Percentiles rank a stretch among this genome's conserved stretches.
Evolutionary conservation across 192 early-diverging fungal genomes (phyloP).

Genomic region (Anaeromyces robustus): DNA sequence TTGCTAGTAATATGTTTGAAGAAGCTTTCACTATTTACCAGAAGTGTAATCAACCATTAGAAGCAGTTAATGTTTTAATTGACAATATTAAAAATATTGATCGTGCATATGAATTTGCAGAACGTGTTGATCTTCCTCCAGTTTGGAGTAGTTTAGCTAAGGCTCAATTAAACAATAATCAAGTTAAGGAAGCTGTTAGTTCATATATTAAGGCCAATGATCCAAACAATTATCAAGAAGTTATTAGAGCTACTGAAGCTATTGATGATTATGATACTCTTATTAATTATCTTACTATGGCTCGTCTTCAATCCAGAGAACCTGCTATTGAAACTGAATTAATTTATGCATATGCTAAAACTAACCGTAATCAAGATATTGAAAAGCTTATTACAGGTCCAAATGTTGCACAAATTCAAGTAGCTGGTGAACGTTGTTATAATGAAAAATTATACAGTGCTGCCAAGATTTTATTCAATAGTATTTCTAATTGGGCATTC

Average conservation of each 20-base stretch:
- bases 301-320: slow-evolving; percentile 88
- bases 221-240: slow-evolving; percentile 71
- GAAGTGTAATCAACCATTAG: slow-evolving; percentile 75
- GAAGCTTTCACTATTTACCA: slow-evolving; percentile 96
- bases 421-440: slow-evolving; percentile 91
- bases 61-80: slow-evolving; percentile 82
- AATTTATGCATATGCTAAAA: slow-evolving; percentile 91
- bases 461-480: slow-evolving; percentile 86
- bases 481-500: slow-evolving; percentile 93
- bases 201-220: slow-evolving; percentile 96
- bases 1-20: slow-evolving; percentile 76
- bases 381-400: slow-evolving; percentile 86
- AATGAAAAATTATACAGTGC: slow-evolving; percentile 80
- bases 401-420: slow-evolving; percentile 81
- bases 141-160: slow-evolving; percentile 94
- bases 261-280: slow-evolving; percentile 89
- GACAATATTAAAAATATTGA: slow-evolving; percentile 84
- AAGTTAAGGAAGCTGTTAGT: slow-evolving; percentile 86
- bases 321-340: slow-evolving; percentile 91
- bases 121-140: slow-evolving; percentile 73
- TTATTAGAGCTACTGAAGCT: slow-evolving; percentile 60
- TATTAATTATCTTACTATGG: slow-evolving; percentile 86
- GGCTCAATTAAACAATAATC: slow-evolving; percentile 78
- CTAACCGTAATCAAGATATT: slow-evolving; percentile 71
- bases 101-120: slow-evolving; percentile 91